These are phyloP conservation scores for Fusarium redolens DNA, from an alignment of 2,329 filamentous ascomycete species.

Conservation along the genomic window DNA sequence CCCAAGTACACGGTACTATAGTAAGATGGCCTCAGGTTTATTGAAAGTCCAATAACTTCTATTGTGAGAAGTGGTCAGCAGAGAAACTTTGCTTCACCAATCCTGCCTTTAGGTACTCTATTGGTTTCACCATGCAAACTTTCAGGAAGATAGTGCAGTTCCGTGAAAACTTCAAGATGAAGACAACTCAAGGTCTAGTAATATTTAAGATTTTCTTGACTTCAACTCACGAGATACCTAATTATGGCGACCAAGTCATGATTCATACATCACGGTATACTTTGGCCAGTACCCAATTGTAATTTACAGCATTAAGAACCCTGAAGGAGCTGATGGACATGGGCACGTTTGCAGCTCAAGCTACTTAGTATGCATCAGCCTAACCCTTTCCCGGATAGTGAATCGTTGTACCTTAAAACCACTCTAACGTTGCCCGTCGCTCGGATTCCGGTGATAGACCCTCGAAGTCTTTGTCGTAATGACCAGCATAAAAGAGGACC, in stretches of 20 bases:
- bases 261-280: background rate
- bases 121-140: background rate
- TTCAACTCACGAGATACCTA: background rate
- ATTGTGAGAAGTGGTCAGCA: background rate
- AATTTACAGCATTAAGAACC: slow-evolving; percentile 2
- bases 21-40: background rate
- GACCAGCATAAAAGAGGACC: background rate
- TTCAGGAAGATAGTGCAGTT: background rate
- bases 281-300: background rate
- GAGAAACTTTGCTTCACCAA: background rate
- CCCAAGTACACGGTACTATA: background rate
- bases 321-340: background rate
- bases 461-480: background rate
- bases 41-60: background rate
- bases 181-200: background rate
- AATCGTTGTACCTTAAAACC: slow-evolving; percentile 2
- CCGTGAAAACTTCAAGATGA: background rate
- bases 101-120: background rate
- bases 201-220: background rate
- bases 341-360: background rate
- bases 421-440: background rate
- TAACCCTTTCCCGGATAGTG: slow-evolving; percentile 10
- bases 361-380: background rate
- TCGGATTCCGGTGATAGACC: background rate
- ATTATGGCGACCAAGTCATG: background rate